Evolutionary conservation across 2,329 filamentous ascomycete genomes (phyloP).

Genomic region (Podosphaera aphanis): DNA sequence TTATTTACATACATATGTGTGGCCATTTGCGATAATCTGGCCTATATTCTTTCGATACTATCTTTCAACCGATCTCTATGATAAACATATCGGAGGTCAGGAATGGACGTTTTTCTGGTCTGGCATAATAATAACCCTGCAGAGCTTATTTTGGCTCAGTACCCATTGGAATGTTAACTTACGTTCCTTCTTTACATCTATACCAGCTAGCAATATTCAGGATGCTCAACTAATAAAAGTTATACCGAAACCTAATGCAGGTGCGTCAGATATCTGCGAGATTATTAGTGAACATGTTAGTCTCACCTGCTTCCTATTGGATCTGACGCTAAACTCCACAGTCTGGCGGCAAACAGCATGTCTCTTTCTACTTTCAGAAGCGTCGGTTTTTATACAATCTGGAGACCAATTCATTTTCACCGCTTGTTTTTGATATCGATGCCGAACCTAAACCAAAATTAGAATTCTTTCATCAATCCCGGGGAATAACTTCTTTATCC

Average conservation of each 20-base stretch:
- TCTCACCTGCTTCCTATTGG: not conserved
- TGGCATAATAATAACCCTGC: slow-evolving; percentile 65
- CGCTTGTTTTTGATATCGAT: slow-evolving; percentile 67
- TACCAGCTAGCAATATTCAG: slow-evolving; percentile 41
- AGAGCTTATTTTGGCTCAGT: slow-evolving; percentile 78
- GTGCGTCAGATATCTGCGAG: slow-evolving; percentile 65
- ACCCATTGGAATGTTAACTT: slow-evolving; percentile 95
- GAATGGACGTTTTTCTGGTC: slow-evolving; percentile 98
- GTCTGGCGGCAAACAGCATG: slow-evolving; percentile 48
- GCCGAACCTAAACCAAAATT: slow-evolving; percentile 60
- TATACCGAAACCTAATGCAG: slow-evolving; percentile 71
- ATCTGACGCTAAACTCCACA: slow-evolving; percentile 15
- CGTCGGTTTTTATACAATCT: slow-evolving; percentile 73
- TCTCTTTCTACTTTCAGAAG: slow-evolving; percentile 94
- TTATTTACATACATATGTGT: slow-evolving; percentile 68
- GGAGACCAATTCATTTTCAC: slow-evolving; percentile 50
- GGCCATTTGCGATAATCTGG: slow-evolving; percentile 84
- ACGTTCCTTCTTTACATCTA: slow-evolving; percentile 58
- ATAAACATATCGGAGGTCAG: slow-evolving; percentile 71
- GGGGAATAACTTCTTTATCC: slow-evolving; percentile 48
- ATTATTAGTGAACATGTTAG: slow-evolving; percentile 49
- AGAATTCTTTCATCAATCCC: slow-evolving; percentile 53
- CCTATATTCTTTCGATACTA: slow-evolving; percentile 79
- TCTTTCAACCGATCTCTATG: slow-evolving; percentile 60
- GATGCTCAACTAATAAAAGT: slow-evolving; percentile 79